Conservation (phyloP, 257 asterid species). For the Knoxia roxburghii region DNA sequence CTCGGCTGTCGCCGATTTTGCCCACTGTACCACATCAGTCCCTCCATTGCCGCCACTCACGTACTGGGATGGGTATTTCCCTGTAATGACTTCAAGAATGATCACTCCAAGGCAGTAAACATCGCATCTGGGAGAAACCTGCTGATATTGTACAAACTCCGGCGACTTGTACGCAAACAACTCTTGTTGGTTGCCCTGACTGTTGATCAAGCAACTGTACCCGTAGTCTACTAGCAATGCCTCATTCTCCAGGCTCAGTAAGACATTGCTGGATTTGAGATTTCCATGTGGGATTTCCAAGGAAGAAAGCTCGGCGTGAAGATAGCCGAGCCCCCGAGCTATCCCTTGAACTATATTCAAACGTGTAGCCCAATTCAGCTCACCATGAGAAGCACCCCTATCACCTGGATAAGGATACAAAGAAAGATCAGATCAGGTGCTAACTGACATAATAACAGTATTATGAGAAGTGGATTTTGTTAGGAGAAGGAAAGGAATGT, state of each 20-base stretch:
- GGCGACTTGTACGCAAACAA: conserved; percentile 63
- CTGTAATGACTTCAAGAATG: conserved; percentile 71
- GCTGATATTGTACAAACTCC: conserved; percentile 33
- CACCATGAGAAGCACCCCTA: conserved; percentile 35
- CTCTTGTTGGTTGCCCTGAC: conserved; percentile 43
- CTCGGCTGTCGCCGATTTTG: conserved; percentile 41
- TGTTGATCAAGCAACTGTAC: conserved; percentile 30
- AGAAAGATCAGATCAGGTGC: too few species aligned
- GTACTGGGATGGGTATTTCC: conserved; percentile 54
- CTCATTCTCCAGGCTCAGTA: conserved; percentile 42
- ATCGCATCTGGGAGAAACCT: conserved; percentile 61
- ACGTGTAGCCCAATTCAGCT: conserved; percentile 58
- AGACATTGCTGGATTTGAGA: conserved; percentile 75
- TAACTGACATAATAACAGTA: too few species aligned
- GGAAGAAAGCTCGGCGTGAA: conserved; percentile 45
- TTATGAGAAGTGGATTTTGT: too few species aligned
- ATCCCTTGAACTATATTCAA: conserved; percentile 61
- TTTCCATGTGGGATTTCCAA: conserved; percentile 70
- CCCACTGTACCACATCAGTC: conserved; percentile 56
- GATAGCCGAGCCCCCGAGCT: conserved; percentile 50
- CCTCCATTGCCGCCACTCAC: conserved; percentile 49
- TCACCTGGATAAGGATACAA: too few species aligned
- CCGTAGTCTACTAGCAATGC: conserved; percentile 67
- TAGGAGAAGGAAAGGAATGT: neutral
- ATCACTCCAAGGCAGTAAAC: conserved; percentile 62